Evolutionary conservation across 208 protist genomes (phyloP).

Genomic region (Strigomonas oncopelti): DNA sequence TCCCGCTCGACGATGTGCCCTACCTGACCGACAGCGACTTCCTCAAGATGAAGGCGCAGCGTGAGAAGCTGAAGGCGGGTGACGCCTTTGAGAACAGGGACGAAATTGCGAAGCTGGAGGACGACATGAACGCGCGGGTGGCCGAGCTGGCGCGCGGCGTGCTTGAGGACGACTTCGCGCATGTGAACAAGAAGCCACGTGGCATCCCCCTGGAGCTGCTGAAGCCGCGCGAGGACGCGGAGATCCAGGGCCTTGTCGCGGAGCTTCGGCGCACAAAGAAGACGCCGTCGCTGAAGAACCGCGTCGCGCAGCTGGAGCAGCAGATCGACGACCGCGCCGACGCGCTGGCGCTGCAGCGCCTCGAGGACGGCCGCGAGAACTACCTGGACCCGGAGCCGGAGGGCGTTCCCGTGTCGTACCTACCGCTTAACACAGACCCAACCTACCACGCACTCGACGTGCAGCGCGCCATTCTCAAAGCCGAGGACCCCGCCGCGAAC

Average conservation of each 20-base stretch:
- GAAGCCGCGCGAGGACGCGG: conserved; percentile 40
- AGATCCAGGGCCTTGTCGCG: conserved; percentile 39
- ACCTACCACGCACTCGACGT: conserved; percentile 51
- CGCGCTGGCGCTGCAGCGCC: conserved; percentile 33
- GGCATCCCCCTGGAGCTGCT: conserved; percentile 66
- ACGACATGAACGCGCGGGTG: conserved; percentile 51
- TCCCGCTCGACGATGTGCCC: conserved; percentile 36
- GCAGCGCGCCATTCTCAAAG: conserved; percentile 39
- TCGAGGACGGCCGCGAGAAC: conserved; percentile 45
- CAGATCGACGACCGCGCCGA: conserved; percentile 41
- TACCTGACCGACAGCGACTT: conserved; percentile 45
- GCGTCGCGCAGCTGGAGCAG: conserved; percentile 32
- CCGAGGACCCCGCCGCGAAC: conserved; percentile 47
- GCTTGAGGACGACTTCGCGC: conserved; percentile 48
- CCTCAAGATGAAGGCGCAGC: conserved; percentile 34
- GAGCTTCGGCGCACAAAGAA: conserved; percentile 37
- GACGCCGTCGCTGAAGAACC: conserved; percentile 24
- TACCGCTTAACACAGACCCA: conserved; percentile 53
- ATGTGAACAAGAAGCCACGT: conserved; percentile 50
- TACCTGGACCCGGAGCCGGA: conserved; percentile 56
- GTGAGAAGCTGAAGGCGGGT: conserved; percentile 36
- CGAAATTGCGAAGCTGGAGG: conserved; percentile 42
- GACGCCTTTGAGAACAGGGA: conserved; percentile 57
- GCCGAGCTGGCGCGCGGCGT: conserved; percentile 38
- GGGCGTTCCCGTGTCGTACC: conserved; percentile 46